Evolutionary conservation across 2,329 filamentous ascomycete species (phyloP), one percentile per base, ranked within the genome.

Genomic region (Colletotrichum lini): DNA sequence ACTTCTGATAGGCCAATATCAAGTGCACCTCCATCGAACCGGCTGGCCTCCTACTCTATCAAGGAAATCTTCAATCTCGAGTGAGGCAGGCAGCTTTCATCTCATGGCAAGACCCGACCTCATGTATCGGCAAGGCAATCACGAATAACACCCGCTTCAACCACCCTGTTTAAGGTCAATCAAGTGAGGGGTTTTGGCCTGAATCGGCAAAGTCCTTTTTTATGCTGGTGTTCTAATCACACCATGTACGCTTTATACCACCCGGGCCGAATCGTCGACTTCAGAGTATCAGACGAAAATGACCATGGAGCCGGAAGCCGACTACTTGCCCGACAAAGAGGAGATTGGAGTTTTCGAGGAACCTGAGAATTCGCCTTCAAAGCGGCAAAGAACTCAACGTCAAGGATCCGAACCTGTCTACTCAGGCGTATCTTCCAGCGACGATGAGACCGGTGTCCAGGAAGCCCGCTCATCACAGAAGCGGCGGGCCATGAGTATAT

Each of bases 291-390:
- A 23, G 61, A 71, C 52, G 50, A 61, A 62, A 15, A 70, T 52
- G 50, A 72, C 47, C 60, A 82, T 82, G 80, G 79, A 80, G 61
- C 72, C 77, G 61, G 76, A 78, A 70, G 68, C 73, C 65, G 74
- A 76, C 62, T 70, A 72, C 59, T 44, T 47, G 18, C 35, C 35
- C n/a, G 61, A 66, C 3, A 42, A 62, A 50, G 45, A 40, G 42
- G 50, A 44, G 8, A 2, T 3, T 44, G 53, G 23, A 35, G 52
- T 18, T 2, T 47, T 49, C 35, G 40, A 35, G n/a, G 13, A 18
- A 8, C 52, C 47, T 21, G 58, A 72, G 12, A 12, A 21, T 18
- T 44, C 38, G 8, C 64, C 30, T 18, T 38, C 47, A 42, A 49
- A 70, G 21, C 40, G 53, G 40, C 52, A 59, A 40, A 66, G 16